These are phyloP conservation scores for Blastocystis sp. DNA, from an alignment of 352 stramenopile genomes.

Conservation along the genomic window DNA sequence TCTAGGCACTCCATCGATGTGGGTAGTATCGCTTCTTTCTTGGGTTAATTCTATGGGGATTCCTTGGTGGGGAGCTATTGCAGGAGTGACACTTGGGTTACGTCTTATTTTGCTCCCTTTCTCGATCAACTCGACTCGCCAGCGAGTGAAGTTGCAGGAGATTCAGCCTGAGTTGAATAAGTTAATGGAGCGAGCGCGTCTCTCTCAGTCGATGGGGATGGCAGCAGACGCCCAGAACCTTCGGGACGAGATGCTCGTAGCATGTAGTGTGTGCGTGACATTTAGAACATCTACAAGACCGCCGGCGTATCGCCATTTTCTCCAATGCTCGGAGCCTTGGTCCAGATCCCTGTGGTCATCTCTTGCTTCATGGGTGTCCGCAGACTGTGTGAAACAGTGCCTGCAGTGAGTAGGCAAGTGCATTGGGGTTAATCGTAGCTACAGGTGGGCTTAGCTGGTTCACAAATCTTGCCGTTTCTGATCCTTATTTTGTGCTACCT, in stretches of 20 bases:
- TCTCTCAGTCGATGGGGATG: slow-evolving; percentile 43
- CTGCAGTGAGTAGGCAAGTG: neutral
- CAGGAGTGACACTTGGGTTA: slow-evolving; percentile 11
- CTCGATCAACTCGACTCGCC: neutral
- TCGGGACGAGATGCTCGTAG: slow-evolving; percentile 33
- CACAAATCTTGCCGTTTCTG: slow-evolving; percentile 21
- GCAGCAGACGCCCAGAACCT: neutral
- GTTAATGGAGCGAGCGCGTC: slow-evolving; percentile 23
- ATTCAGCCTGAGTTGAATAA: slow-evolving; percentile 58
- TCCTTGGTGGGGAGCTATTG: slow-evolving; percentile 48
- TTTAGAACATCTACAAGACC: slow-evolving; percentile 32
- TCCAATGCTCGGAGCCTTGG: neutral
- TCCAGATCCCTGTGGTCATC: slow-evolving; percentile 52
- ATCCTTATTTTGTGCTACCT: slow-evolving; percentile 13
- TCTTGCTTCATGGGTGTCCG: slow-evolving; percentile 48
- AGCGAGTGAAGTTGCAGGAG: slow-evolving; percentile 13
- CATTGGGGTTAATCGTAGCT: neutral
- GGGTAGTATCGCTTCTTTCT: slow-evolving; percentile 33
- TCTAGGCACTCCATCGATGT: neutral
- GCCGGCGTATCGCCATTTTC: slow-evolving; percentile 36
- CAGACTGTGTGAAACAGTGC: slow-evolving; percentile 50
- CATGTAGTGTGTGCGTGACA: neutral
- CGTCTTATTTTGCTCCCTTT: slow-evolving; percentile 47
- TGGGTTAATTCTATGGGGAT: slow-evolving; percentile 42
- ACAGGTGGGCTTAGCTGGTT: slow-evolving; percentile 41